Evolutionary conservation across 495 filamentous ascomycete genomes (phyloP).

Genomic region (Penicillium chermesinum): DNA sequence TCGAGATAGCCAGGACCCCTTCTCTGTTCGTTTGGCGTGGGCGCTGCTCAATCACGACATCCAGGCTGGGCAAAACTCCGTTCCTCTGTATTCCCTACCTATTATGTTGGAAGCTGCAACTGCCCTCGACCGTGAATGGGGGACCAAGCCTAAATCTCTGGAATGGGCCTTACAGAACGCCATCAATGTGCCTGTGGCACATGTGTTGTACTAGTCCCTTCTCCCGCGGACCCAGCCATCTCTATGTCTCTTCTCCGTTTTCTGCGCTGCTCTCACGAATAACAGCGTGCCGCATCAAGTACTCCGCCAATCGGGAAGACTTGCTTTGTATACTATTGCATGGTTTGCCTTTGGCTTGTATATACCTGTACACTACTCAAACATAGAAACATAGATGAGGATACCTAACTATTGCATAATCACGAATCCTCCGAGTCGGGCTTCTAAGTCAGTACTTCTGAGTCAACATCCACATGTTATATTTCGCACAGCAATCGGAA

Average conservation of each 20-base stretch:
- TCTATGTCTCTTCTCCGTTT: too few species aligned
- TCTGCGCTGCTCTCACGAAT: too few species aligned
- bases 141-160: slow-evolving; percentile 17
- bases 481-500: too few species aligned
- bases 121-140: slow-evolving; percentile 30
- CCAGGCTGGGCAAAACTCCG: slow-evolving; percentile 6
- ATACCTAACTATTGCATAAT: neutral
- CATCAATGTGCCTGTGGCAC: slow-evolving; percentile 27
- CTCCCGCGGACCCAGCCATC: too few species aligned
- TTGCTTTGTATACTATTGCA: neutral
- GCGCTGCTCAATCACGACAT: slow-evolving; percentile 29
- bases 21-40: slow-evolving; percentile 23
- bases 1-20: too few species aligned
- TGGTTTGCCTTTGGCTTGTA: neutral
- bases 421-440: too few species aligned
- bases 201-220: too few species aligned
- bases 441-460: too few species aligned
- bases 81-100: slow-evolving; percentile 15
- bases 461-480: too few species aligned
- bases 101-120: slow-evolving; percentile 33
- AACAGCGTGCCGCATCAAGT: too few species aligned
- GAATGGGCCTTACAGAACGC: slow-evolving; percentile 31
- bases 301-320: neutral
- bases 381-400: neutral
- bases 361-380: neutral